These are phyloP conservation scores for Sugiyamaella qingdaonensis DNA, from an alignment of 805 yeast genomes.

Conservation along the genomic window DNA sequence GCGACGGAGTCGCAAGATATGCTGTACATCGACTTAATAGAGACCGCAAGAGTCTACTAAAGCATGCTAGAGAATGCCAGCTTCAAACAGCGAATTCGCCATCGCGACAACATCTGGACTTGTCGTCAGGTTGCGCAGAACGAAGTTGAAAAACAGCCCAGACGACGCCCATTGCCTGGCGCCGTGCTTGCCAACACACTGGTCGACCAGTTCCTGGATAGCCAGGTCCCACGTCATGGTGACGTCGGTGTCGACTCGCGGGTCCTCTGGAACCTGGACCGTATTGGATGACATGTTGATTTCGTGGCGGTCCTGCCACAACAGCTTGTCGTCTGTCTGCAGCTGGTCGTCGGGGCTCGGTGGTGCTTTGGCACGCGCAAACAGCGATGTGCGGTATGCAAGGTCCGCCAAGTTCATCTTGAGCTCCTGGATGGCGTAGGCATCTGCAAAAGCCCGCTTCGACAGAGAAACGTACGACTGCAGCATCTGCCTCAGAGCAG, in stretches of 20 bases:
- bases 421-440: conserved; percentile 6
- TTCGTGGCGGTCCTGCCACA: conserved; percentile 16
- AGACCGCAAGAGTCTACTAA: background rate
- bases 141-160: background rate
- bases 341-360: background rate
- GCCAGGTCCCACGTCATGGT: conserved; percentile 14
- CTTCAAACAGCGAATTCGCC: background rate
- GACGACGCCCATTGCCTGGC: background rate
- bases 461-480: conserved; percentile 9
- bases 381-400: background rate
- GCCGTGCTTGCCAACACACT: background rate
- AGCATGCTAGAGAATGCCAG: background rate
- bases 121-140: background rate
- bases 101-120: background rate
- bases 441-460: conserved; percentile 16
- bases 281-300: conserved; percentile 4
- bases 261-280: conserved; percentile 8
- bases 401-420: background rate
- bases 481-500: conserved; percentile 5
- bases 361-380: background rate
- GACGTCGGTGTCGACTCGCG: conserved; percentile 12
- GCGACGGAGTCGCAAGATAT: no score
- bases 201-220: conserved; percentile 5
- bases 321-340: background rate
- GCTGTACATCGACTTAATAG: no score